Base-by-base conservation (phyloP, 352 stramenopile species). In the Saprolegnia diclina region DNA sequence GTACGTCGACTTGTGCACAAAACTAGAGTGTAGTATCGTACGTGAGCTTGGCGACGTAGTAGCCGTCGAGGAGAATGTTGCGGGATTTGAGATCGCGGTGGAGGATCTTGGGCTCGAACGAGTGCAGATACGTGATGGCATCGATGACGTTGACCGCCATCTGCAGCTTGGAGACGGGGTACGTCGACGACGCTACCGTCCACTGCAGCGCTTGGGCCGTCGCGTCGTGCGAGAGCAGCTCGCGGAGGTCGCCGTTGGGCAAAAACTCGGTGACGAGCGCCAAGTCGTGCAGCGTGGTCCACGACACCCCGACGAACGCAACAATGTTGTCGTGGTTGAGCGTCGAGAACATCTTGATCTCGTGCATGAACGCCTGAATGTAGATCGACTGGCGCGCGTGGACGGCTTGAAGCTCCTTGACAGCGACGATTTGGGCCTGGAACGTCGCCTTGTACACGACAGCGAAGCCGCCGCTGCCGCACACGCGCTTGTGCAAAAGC, bases 41-140 rank as follows among this genome's bases (percentile, higher is more conserved):
- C 63, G 75, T 77, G n/a, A 83, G 73, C 48, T 78, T 79, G 22
- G 80, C 72, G 10, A 55, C 61, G 24, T 64, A 53, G 21, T 79
- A 71, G 22, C 54, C 70, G 26, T 73, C 46, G 16, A 81, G 67
- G 48, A 83, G 78, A 37, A 79, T 76, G 56, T 83, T 83, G 32
- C 71, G 71, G 21, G 77, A 77, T 69, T 88, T 88, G 57, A 88
- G 62, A 63, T 83, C 77, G 22, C 77, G 73, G 57, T 83, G 77
- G 40, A 83, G 77, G 18, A 83, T 45, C n/a, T 64, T n/a, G 2
- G 55, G 64, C 14, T 73, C 59, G 19, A 74, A 75, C 18, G 61
- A 71, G 50, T 83, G 75, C 40, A 83, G 71, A 56, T 83, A 81
- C 48, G 72, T 72, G 9, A 83, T 54, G 24, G 75, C 77, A 21